These are phyloP conservation scores for Suillus paluster DNA, from an alignment of 768 basidiomycete species.

Conservation along the genomic window DNA sequence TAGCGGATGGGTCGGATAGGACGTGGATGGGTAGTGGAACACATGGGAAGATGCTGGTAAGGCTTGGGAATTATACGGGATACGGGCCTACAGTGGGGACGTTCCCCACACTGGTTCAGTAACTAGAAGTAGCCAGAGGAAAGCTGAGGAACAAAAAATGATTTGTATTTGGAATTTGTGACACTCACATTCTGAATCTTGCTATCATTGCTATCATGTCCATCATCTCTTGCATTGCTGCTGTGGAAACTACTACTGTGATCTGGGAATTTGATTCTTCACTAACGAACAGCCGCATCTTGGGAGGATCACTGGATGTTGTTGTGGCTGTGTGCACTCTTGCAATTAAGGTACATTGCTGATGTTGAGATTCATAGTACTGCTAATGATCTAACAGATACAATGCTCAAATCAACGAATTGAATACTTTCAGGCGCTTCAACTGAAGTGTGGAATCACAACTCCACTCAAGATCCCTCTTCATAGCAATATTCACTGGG, in stretches of 20 bases:
- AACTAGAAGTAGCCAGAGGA: no score
- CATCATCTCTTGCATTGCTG: constrained; percentile 33
- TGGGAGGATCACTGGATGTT: constrained; percentile 33
- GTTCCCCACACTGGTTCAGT: no score
- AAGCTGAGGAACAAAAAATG: no score
- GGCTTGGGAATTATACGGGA: no score
- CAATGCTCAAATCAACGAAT: constrained; percentile 27
- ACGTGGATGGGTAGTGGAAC: no score
- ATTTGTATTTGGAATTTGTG: no score
- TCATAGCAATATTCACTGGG: constrained; percentile 30
- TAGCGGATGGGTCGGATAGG: no score
- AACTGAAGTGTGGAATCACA: constrained; percentile 18
- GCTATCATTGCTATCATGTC: constrained; percentile 30
- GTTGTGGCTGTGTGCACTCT: constrained; percentile 35
- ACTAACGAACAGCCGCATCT: constrained; percentile 23
- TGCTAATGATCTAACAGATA: constrained; percentile 17
- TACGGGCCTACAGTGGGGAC: no score
- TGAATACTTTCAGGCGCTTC: constrained; percentile 27
- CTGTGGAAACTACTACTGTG: constrained; percentile 30
- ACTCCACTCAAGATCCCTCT: constrained; percentile 25
- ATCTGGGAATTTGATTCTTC: constrained; percentile 41
- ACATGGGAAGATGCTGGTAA: no score
- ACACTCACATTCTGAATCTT: constrained; percentile 35
- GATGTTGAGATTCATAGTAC: constrained; percentile 7
- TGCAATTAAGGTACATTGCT: constrained; percentile 4